A percentile compares a stretch with the other conserved stretches of the same genome.
Evolutionary conservation across 1,284 basidiomycete genomes (phyloP).

Genomic region (Lignosus rhinocerotis): DNA sequence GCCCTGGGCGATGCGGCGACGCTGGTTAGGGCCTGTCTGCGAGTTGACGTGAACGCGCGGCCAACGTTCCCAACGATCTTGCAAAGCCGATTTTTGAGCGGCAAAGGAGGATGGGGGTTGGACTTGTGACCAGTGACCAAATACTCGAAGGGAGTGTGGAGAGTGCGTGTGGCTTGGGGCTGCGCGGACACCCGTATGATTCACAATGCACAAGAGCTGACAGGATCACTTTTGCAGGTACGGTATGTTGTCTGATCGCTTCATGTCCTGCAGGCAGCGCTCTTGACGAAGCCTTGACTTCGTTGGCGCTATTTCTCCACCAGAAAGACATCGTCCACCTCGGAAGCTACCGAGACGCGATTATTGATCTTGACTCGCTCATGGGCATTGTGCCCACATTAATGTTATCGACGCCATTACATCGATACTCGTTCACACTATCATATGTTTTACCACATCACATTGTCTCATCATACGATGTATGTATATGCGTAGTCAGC

Average conservation of each 20-base stretch:
- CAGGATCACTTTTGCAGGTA: conserved; percentile 23
- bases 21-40: conserved; percentile 79
- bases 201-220: conserved; percentile 17
- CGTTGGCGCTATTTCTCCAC: conserved; percentile 21
- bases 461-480: conserved; percentile 16
- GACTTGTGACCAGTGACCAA: conserved; percentile 21
- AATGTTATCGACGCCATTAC: conserved; percentile 25
- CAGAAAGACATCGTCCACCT: conserved; percentile 12
- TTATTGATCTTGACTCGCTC: conserved; percentile 25
- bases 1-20: conserved; percentile 77
- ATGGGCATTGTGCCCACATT: conserved; percentile 17
- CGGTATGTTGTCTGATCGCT: conserved; percentile 31
- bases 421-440: conserved; percentile 15
- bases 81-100: conserved; percentile 75
- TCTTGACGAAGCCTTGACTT: conserved; percentile 10
- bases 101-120: conserved; percentile 61
- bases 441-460: conserved; percentile 10
- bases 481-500: conserved; percentile 24
- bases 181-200: conserved; percentile 9
- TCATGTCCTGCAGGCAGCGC: conserved; percentile 19
- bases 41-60: conserved; percentile 66
- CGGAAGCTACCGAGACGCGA: conserved; percentile 15
- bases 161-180: conserved; percentile 23
- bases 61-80: conserved; percentile 85
- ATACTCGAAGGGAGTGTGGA: conserved; percentile 16